A percentile compares a stretch with the other conserved stretches of the same genome.
phyloP scores from a whole-genome alignment of 2,329 filamentous ascomycete genomes.

The Pseudogymnoascus sp. region DNA sequence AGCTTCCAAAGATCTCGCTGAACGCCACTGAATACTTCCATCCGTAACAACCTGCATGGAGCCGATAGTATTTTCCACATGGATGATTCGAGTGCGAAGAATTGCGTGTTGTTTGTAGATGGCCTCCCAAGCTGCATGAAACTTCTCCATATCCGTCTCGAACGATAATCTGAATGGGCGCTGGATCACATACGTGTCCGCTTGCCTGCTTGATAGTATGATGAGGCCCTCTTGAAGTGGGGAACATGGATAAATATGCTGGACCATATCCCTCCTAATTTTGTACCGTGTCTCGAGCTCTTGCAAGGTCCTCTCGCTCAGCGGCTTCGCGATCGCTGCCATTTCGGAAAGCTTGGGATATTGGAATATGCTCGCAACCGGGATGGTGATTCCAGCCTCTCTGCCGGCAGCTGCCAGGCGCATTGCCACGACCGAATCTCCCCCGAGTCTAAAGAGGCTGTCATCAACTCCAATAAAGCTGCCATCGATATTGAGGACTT shows the following conservation, averaged over 20 bases:
- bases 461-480: conserved; percentile 31
- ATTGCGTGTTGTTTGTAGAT: conserved; percentile 9
- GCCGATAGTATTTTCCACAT: conserved; percentile 8
- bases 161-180: conserved; percentile 16
- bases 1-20: background rate
- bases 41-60: background rate
- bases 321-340: background rate
- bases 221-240: conserved; percentile 33
- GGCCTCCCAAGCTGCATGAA: conserved; percentile 15
- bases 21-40: background rate
- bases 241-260: conserved; percentile 33
- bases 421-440: conserved; percentile 42
- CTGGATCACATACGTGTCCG: conserved; percentile 31
- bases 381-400: background rate
- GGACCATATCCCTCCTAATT: conserved; percentile 14
- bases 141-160: conserved; percentile 16
- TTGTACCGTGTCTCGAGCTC: background rate
- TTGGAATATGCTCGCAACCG: conserved; percentile 10
- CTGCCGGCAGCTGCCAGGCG: conserved; percentile 26
- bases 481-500: conserved; percentile 11
- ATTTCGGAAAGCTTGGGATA: background rate
- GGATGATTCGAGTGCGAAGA: conserved; percentile 13
- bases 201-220: conserved; percentile 26
- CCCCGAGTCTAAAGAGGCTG: conserved; percentile 40
- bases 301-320: background rate